Base-by-base conservation (phyloP, 768 basidiomycete genomes). In the Coprinopsis strossmayeri region DNA sequence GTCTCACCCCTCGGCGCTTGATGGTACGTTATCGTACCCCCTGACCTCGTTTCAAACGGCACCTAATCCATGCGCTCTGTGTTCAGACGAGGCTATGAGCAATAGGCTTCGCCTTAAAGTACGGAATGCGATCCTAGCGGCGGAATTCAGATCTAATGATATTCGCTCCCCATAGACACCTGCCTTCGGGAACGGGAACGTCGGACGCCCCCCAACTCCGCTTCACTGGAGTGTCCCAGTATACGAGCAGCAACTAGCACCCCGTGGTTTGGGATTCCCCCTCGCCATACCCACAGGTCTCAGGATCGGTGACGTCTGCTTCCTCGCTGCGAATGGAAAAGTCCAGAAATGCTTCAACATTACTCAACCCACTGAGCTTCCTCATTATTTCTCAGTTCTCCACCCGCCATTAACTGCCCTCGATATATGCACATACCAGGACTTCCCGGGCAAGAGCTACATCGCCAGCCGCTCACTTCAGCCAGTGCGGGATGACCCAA, bases 271-370 rank as follows among this genome's bases (percentile, higher is more conserved):
- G 10, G 43, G 43, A 5, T 46, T 18, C 28, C 50, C 50, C 5
- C 28, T 51, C 3, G 34, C 50, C 5, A 46, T 27, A 5, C 50
- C 50, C 18, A 20, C 45, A 1, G 45, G 44, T 3, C 20, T 51
- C 2, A 38, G 44, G 12, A 46, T 51, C 12, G 50, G 50, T 12
- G 50, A 51, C 34, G 44, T 51, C 2, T 45, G 45, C 27, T 25
- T 46, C 37, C 10, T 51, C 27, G 15, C 43, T 5, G 13, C 44
- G 11, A 38, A 24, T 25, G 50, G 50, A 17, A 26, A 25, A 3
- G 26, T 51, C 37, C 34, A 46, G 17, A 26, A 41, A n/a, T 27
- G 26, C 23, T 51, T 51, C 50, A 51, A 51, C 28, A 46, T 51
- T 37, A 39, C 27, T 15, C 35, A 27, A 24, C 50, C 43, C 13